These are phyloP conservation scores for Boletus pseudo-olivaceus DNA, from an alignment of 768 basidiomycete species.

Conservation along the genomic window DNA sequence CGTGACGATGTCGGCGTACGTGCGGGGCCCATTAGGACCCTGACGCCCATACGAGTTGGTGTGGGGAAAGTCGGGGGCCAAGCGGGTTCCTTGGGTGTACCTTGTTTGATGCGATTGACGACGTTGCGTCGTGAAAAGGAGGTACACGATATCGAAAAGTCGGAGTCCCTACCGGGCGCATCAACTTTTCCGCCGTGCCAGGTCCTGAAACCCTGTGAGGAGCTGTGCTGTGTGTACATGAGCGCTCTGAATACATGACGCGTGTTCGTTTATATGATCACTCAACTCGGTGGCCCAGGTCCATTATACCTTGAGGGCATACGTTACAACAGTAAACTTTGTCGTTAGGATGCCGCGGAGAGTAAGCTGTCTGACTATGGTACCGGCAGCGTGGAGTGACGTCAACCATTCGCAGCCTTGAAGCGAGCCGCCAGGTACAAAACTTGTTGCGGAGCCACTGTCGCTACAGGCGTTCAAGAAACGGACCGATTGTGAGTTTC, in stretches of 20 bases:
- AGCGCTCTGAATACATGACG: neutral
- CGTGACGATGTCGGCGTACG: slow-evolving; percentile 15
- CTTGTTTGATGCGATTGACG: neutral
- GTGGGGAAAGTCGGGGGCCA: slow-evolving; percentile 2
- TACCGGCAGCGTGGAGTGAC: slow-evolving; percentile 27
- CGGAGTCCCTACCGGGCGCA: neutral
- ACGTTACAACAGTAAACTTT: slow-evolving; percentile 5
- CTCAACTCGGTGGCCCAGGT: neutral
- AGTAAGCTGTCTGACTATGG: slow-evolving; percentile 12
- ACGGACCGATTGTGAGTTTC: slow-evolving; percentile 15
- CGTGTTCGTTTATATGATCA: slow-evolving; percentile 2
- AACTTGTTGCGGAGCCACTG: slow-evolving; percentile 3
- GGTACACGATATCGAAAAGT: neutral
- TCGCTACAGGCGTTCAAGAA: slow-evolving; percentile 6
- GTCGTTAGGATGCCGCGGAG: slow-evolving; percentile 20
- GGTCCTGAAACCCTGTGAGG: neutral
- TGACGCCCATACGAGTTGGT: neutral
- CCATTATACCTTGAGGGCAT: slow-evolving; percentile 4
- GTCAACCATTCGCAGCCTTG: slow-evolving; percentile 24
- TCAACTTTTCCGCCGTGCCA: neutral
- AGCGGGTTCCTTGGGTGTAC: neutral
- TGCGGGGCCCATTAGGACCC: neutral
- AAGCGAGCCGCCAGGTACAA: slow-evolving; percentile 1
- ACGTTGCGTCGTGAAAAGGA: neutral
- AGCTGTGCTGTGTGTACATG: neutral